phyloP scores from a whole-genome alignment of 202 grass and related monocot genomes.

The Dendrocalamus latiflorus region DNA sequence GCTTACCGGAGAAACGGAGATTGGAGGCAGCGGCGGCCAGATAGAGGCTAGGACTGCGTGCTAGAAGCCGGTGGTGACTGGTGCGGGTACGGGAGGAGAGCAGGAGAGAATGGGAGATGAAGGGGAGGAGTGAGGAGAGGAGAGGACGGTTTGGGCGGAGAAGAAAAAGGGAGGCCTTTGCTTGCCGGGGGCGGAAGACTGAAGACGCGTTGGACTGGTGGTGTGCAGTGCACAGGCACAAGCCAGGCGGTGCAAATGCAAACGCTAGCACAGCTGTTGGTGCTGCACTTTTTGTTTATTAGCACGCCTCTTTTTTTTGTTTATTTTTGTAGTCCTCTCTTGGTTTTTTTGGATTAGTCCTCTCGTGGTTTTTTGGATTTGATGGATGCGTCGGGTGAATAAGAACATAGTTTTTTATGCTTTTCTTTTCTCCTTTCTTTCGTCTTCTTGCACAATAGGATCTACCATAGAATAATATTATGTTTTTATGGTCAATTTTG shows the following conservation, averaged over 20 bases:
- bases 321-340: background rate
- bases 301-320: background rate
- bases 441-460: background rate
- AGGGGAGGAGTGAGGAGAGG: background rate
- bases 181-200: conserved; percentile 23
- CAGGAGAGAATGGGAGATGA: background rate
- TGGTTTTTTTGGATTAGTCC: background rate
- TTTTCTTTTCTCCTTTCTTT: background rate
- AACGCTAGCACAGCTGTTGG: conserved; percentile 18
- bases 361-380: background rate
- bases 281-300: background rate
- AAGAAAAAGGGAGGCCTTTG: conserved; percentile 25
- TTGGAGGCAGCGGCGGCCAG: background rate
- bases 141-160: conserved; percentile 24
- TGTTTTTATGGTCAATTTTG: background rate
- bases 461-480: background rate
- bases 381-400: background rate
- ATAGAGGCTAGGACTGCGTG: background rate
- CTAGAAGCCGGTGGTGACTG: background rate
- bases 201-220: conserved; percentile 41
- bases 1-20: conserved; percentile 12
- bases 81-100: background rate
- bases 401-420: background rate
- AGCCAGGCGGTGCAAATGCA: conserved; percentile 2
- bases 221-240: background rate